Evolutionary conservation across 352 stramenopile species (phyloP).

Genomic region (Phytophthora meadii): DNA sequence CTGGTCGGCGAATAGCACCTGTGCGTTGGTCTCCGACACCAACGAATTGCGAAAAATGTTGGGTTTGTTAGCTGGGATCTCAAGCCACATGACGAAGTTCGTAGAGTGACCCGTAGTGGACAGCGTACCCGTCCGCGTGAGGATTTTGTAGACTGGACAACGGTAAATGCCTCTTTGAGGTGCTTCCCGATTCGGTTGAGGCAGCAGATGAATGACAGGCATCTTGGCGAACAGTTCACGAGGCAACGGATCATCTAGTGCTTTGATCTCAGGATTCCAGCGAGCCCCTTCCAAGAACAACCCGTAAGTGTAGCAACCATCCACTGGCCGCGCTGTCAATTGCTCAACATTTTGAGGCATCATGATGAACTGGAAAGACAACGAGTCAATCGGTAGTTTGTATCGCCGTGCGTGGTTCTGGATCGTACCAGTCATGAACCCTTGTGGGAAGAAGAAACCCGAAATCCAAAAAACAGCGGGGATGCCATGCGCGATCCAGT

Average conservation of each 20-base stretch:
- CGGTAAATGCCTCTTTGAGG: slow-evolving; percentile 90
- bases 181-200: slow-evolving; percentile 76
- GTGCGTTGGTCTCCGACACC: slow-evolving; percentile 93
- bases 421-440: slow-evolving; percentile 93
- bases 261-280: slow-evolving; percentile 59
- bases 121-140: slow-evolving; percentile 80
- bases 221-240: slow-evolving; percentile 95
- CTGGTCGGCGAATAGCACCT: slow-evolving; percentile 92
- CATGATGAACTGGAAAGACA: slow-evolving; percentile 86
- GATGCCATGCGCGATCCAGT: slow-evolving; percentile 82
- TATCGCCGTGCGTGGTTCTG: slow-evolving; percentile 93
- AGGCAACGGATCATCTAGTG: slow-evolving; percentile 88
- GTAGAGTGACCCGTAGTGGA: slow-evolving; percentile 53
- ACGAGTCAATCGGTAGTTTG: slow-evolving; percentile 85
- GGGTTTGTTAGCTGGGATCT: slow-evolving; percentile 88
- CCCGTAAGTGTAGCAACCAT: slow-evolving; percentile 44
- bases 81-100: slow-evolving; percentile 98
- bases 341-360: slow-evolving; percentile 56
- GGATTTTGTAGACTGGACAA: slow-evolving; percentile 96
- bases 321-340: slow-evolving; percentile 36
- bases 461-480: slow-evolving; percentile 91
- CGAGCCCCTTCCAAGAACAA: slow-evolving; percentile 51
- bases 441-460: slow-evolving; percentile 94
- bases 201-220: slow-evolving; percentile 90
- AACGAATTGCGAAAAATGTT: slow-evolving; percentile 88